phyloP scores from a whole-genome alignment of 768 basidiomycete genomes.

The Hericium alpestre region DNA sequence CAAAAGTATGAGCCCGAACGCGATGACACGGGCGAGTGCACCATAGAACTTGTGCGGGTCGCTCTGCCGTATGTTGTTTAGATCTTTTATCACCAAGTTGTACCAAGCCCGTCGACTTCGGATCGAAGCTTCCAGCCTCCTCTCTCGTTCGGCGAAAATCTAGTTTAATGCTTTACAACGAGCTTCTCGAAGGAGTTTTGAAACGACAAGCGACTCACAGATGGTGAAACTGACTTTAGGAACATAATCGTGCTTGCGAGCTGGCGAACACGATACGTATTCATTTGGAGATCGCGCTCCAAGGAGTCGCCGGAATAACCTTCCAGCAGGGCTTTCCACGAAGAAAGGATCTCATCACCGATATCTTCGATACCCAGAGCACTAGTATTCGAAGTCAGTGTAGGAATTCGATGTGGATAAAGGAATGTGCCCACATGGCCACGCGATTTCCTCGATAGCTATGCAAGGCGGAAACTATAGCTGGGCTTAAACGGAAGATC shows the following conservation, averaged over 20 bases:
- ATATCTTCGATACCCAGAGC: neutral
- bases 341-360: neutral
- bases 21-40: neutral
- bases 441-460: neutral
- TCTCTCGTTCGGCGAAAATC: neutral
- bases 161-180: neutral
- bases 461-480: neutral
- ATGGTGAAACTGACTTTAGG: too few species aligned
- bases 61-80: neutral
- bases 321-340: neutral
- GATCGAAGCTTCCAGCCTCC: neutral
- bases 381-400: neutral
- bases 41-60: neutral
- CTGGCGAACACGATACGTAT: too few species aligned
- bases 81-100: neutral
- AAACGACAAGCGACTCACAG: too few species aligned
- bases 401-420: neutral
- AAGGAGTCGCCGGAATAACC: neutral
- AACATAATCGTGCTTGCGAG: too few species aligned
- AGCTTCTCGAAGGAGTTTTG: too few species aligned
- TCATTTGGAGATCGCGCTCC: too few species aligned
- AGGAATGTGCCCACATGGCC: neutral
- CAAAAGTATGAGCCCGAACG: neutral
- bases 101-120: neutral
- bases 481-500: neutral